A percentile compares a stretch with the other conserved stretches of the same genome.
These are phyloP conservation scores for Neospermospora avenae DNA, from an alignment of 2,329 filamentous ascomycete species.

Conservation along the genomic window DNA sequence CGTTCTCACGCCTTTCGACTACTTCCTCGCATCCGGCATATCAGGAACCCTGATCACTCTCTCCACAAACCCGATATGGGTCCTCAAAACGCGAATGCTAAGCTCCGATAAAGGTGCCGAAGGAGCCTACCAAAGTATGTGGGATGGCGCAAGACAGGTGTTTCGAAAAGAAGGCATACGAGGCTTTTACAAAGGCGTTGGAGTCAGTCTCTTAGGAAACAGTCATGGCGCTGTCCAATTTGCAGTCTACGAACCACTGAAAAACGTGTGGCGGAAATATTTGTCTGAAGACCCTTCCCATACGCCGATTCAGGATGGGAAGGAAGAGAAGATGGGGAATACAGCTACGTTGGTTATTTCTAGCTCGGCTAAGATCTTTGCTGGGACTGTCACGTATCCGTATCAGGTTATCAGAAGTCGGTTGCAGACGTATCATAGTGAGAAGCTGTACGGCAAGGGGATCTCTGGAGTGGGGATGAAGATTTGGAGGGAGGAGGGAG, in stretches of 20 bases:
- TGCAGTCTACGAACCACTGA: slow-evolving; percentile 79
- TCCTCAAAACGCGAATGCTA: slow-evolving; percentile 96
- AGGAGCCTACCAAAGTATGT: slow-evolving; percentile 80
- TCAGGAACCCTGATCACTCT: slow-evolving; percentile 72
- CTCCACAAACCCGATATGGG: slow-evolving; percentile 95
- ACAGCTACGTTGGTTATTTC: slow-evolving; percentile 72
- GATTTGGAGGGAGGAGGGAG: slow-evolving; percentile 76
- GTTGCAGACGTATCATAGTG: slow-evolving; percentile 84
- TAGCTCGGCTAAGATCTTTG: slow-evolving; percentile 78
- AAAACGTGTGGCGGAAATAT: slow-evolving; percentile 49
- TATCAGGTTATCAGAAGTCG: slow-evolving; percentile 89
- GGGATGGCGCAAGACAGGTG: slow-evolving; percentile 65
- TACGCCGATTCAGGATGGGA: slow-evolving; percentile 1
- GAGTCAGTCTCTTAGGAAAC: slow-evolving; percentile 80
- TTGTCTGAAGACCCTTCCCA: slow-evolving; percentile 42
- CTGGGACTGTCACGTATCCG: slow-evolving; percentile 87
- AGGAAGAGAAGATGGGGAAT: slow-evolving; percentile 34
- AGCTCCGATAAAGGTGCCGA: slow-evolving; percentile 70
- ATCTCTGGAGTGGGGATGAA: slow-evolving; percentile 66
- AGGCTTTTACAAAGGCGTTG: slow-evolving; percentile 85
- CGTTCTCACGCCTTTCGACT: slow-evolving; percentile 51
- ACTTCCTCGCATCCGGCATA: slow-evolving; percentile 72
- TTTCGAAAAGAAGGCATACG: slow-evolving; percentile 66
- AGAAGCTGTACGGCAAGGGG: slow-evolving; percentile 68
- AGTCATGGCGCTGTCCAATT: slow-evolving; percentile 94